Conservation (phyloP, 2,329 filamentous ascomycete genomes). For the Alternaria angustiovoidea region DNA sequence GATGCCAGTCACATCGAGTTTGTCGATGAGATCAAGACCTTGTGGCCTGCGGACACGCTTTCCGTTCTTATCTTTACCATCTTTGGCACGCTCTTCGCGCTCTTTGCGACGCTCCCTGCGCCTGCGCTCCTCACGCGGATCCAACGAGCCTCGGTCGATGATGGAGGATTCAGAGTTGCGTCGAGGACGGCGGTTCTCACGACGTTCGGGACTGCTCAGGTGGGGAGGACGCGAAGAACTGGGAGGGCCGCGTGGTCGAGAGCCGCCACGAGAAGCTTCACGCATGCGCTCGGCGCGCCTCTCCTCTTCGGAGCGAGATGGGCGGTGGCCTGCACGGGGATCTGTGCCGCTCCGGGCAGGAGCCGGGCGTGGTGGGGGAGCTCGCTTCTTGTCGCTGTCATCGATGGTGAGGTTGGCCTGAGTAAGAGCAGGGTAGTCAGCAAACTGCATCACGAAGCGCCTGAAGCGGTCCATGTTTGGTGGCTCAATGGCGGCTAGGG, state of each 20-base stretch:
- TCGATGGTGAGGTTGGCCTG: slow-evolving; percentile 75
- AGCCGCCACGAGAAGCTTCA: slow-evolving; percentile 48
- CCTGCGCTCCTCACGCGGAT: slow-evolving; percentile 67
- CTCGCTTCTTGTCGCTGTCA: slow-evolving; percentile 60
- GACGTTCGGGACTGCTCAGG: slow-evolving; percentile 49
- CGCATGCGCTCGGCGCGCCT: slow-evolving; percentile 35
- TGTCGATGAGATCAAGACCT: slow-evolving; percentile 88
- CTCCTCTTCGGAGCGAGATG: slow-evolving; percentile 69
- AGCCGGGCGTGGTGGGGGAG: slow-evolving; percentile 39
- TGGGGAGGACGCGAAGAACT: slow-evolving; percentile 49
- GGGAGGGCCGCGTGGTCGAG: slow-evolving; percentile 49
- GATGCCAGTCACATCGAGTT: slow-evolving; percentile 94
- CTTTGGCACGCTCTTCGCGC: slow-evolving; percentile 56
- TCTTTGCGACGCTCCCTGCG: slow-evolving; percentile 59
- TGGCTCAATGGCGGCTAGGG: neutral
- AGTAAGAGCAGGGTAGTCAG: slow-evolving; percentile 52
- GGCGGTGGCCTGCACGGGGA: slow-evolving; percentile 64
- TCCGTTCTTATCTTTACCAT: slow-evolving; percentile 33
- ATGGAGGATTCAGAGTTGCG: slow-evolving; percentile 84
- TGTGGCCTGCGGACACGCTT: slow-evolving; percentile 52
- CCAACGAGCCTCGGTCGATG: slow-evolving; percentile 68
- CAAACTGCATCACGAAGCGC: slow-evolving; percentile 50
- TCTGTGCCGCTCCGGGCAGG: slow-evolving; percentile 58
- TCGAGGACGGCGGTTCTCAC: slow-evolving; percentile 64
- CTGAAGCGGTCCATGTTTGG: slow-evolving; percentile 52